Conservation (phyloP, 179 eudicot genomes). For the Nepenthes alata region DNA sequence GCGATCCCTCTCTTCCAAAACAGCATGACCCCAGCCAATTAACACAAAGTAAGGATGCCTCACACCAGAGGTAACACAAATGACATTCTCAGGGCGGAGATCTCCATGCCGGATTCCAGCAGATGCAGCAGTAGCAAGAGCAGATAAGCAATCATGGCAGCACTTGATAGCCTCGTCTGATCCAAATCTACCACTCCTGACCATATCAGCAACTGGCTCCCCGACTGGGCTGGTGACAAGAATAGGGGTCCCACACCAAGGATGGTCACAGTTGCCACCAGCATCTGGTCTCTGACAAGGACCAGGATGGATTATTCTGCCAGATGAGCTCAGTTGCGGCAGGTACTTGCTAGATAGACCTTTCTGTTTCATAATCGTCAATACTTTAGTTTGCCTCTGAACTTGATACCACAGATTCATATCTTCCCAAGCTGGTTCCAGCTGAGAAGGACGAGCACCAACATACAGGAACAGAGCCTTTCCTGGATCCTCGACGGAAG, state of each 20-base stretch:
- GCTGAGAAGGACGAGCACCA: slow-evolving; percentile 69
- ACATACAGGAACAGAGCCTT: slow-evolving; percentile 40
- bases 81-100: slow-evolving; percentile 66
- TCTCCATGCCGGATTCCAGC: slow-evolving; percentile 75
- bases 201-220: slow-evolving; percentile 45
- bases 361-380: slow-evolving; percentile 64
- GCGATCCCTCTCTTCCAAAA: slow-evolving; percentile 78
- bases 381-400: slow-evolving; percentile 79
- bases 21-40: slow-evolving; percentile 82
- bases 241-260: slow-evolving; percentile 76
- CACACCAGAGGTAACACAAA: slow-evolving; percentile 37
- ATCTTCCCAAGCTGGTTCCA: slow-evolving; percentile 85
- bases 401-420: slow-evolving; percentile 87
- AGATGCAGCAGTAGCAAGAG: slow-evolving; percentile 43
- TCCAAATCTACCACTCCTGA: slow-evolving; percentile 34
- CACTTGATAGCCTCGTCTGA: slow-evolving; percentile 63
- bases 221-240: slow-evolving; percentile 75
- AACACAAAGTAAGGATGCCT: slow-evolving; percentile 47
- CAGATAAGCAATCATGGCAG: slow-evolving; percentile 81
- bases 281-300: slow-evolving; percentile 44
- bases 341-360: slow-evolving; percentile 59
- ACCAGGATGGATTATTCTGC: slow-evolving; percentile 56
- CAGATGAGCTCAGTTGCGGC: slow-evolving; percentile 54
- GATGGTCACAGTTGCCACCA: slow-evolving; percentile 50
- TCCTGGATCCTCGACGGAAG: slow-evolving; percentile 52